Base-by-base conservation (phyloP, 2,329 filamentous ascomycete species). In the Magnaporthales sp. region DNA sequence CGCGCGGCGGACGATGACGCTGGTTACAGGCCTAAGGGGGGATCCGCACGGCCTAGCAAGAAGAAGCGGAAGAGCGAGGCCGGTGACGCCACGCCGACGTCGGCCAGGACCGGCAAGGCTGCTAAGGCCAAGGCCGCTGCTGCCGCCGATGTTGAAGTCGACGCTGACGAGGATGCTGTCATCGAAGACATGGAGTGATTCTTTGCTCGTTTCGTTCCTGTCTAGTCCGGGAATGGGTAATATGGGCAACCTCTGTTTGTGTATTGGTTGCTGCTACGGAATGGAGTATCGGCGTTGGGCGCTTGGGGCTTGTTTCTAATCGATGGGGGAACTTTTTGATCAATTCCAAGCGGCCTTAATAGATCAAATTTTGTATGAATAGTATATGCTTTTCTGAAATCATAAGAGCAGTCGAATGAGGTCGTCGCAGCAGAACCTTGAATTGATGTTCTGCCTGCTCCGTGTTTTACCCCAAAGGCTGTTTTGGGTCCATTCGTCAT, bases 21-120 rank as follows among this genome's bases (percentile, higher is more conserved):
- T 0, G 85, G 85, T 4, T 88, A 88, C 73, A 80, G 85, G 67
- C 85, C 86, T 2, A 86, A 86, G 70, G 82, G 83, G 2, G 85
- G 84, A 2, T 80, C 79, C 2, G 81, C 62, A 82, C 78, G 84
- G 54, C 83, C 83, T 22, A 76, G 77, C 0, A 88, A 87, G 78
- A 83, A 83, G 75, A 87, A 86, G 79, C 80, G 84, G 4, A 86
- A 85, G 80, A 86, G 84, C 70, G 82, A 84, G 63, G 77, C 71
- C 30, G 15, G 67, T 63, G 4, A 27, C 31, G 26, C 62, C 26
- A 77, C 77, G 29, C 74, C 75, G 29, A 75, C 73, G 30, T 72
- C 69, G 27, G 67, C 38, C 38, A 63, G n/a, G 46, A 15, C 66
- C 68, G 24, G 74, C 71, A 70, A 72, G 69, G 62, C 76, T 22